phyloP scores from a whole-genome alignment of 2,329 filamentous ascomycete genomes.

The Nemania diffusa region DNA sequence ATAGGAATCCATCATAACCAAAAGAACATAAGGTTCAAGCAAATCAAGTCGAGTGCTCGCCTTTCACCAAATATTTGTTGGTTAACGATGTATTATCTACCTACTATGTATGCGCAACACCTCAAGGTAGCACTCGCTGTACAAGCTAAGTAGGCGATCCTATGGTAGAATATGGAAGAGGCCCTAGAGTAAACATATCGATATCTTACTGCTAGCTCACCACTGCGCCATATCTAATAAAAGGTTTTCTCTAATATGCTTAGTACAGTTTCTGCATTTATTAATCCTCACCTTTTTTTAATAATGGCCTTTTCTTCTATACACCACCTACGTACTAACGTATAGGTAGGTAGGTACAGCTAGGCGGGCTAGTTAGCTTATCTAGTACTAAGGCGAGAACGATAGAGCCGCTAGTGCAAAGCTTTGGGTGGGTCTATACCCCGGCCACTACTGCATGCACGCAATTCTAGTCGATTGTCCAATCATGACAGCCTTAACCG shows the following conservation, averaged over 20 bases:
- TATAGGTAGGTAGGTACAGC: neutral
- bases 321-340: neutral
- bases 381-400: neutral
- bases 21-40: neutral
- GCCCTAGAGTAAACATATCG: too few relatives aligned
- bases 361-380: too few relatives aligned
- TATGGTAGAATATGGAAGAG: too few relatives aligned
- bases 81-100: neutral
- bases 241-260: too few relatives aligned
- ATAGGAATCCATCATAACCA: slow-evolving; percentile 8
- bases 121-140: too few relatives aligned
- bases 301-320: neutral
- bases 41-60: neutral
- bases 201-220: too few relatives aligned
- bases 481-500: slow-evolving; percentile 17
- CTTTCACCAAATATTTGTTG: neutral
- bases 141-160: too few relatives aligned
- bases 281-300: too few relatives aligned
- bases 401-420: slow-evolving; percentile 28
- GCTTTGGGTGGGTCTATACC: slow-evolving; percentile 29
- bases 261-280: too few relatives aligned
- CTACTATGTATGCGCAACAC: too few relatives aligned
- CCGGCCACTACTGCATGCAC: slow-evolving; percentile 31
- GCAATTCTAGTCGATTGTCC: slow-evolving; percentile 30
- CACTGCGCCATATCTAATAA: too few relatives aligned